Evolutionary conservation across 176 grass and related monocot species (phyloP).

Genomic region (Avena insularis): DNA sequence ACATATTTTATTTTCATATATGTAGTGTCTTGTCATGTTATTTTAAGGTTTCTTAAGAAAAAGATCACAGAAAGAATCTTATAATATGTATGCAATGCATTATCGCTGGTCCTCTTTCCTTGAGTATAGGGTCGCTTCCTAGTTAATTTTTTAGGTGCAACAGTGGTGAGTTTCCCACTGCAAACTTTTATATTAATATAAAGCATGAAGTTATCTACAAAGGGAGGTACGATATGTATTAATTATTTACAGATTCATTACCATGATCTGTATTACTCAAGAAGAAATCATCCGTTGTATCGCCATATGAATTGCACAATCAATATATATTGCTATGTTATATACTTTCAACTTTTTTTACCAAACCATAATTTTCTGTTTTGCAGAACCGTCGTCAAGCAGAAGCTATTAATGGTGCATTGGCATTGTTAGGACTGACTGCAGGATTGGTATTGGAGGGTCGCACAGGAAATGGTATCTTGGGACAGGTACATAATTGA

Average conservation of each 20-base stretch:
- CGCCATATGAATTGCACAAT: background rate
- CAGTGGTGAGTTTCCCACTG: background rate
- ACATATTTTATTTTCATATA: background rate
- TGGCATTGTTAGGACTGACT: constrained; percentile 92
- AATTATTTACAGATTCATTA: background rate
- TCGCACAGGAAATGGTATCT: constrained; percentile 92
- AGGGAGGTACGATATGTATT: background rate
- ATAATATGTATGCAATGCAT: no score
- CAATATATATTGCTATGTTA: constrained; percentile 27
- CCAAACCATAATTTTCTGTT: constrained; percentile 31
- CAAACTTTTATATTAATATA: background rate
- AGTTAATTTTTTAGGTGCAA: background rate
- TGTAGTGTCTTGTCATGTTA: background rate
- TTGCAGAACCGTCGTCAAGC: constrained; percentile 70
- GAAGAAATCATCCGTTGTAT: background rate
- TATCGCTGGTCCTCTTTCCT: background rate
- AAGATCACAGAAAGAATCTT: no score
- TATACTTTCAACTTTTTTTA: background rate
- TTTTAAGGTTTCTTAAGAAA: no score
- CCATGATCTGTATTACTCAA: background rate
- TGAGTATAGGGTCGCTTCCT: constrained; percentile 39
- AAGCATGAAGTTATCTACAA: background rate
- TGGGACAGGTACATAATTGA: constrained; percentile 74
- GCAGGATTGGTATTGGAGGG: constrained; percentile 78
- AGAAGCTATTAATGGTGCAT: constrained; percentile 88